Percentiles rank a stretch among this genome's conserved stretches.
Evolutionary conservation across 306 rosid species (phyloP).

Genomic region (Cucurbita ficifolia): DNA sequence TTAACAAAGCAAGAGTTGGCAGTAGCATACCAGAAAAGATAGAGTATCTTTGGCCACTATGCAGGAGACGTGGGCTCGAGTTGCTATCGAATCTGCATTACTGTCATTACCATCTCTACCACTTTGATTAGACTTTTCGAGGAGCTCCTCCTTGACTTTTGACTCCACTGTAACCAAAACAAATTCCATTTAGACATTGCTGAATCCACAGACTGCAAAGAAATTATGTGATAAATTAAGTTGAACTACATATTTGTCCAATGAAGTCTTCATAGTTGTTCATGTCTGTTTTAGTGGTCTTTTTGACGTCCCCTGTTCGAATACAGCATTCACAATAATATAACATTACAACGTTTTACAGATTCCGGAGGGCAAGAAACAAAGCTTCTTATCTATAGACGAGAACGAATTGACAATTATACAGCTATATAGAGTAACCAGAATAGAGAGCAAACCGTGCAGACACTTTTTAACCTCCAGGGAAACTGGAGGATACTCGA

Average conservation of each 20-base stretch:
- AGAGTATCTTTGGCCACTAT: conserved; percentile 16
- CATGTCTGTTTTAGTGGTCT: conserved; percentile 10
- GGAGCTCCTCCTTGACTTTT: conserved; percentile 8
- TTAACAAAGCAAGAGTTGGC: background rate
- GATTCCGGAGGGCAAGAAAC: background rate
- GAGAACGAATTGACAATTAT: background rate
- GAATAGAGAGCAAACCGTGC: conserved; percentile 4
- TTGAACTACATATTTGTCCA: conserved; percentile 13
- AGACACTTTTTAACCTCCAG: background rate
- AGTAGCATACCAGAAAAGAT: conserved; percentile 25
- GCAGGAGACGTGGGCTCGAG: conserved; percentile 15
- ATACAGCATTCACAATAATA: background rate
- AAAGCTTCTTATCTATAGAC: background rate
- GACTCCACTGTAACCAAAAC: conserved; percentile 19
- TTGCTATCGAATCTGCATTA: conserved; percentile 5
- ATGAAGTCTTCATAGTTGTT: conserved; percentile 8
- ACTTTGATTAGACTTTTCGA: conserved; percentile 6
- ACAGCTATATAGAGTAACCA: background rate
- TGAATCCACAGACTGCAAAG: background rate
- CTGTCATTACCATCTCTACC: conserved; percentile 4
- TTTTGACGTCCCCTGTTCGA: conserved; percentile 19
- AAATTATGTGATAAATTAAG: background rate
- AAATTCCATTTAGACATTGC: background rate
- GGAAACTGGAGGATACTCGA: background rate
- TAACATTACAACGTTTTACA: background rate